Conservation (phyloP, 805 yeast genomes). For the Kodamaea nitidulidarum region DNA sequence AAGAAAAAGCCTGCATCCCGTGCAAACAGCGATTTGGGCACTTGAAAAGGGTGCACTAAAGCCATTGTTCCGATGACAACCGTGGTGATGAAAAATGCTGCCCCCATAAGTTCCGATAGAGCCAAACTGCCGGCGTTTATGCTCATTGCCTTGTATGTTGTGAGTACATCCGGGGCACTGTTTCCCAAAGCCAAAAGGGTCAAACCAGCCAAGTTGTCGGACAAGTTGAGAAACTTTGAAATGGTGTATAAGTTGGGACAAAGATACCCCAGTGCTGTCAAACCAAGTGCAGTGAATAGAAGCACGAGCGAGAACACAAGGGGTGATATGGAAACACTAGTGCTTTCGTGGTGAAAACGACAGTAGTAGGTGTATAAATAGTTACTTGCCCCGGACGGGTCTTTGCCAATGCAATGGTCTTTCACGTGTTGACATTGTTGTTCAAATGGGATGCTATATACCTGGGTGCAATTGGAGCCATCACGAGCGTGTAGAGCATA, state of each 20-base stretch:
- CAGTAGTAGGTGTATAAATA: constrained; percentile 37
- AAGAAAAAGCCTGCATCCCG: constrained; percentile 61
- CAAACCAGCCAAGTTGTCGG: constrained; percentile 79
- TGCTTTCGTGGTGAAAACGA: constrained; percentile 5
- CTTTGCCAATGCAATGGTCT: constrained; percentile 28
- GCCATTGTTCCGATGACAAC: constrained; percentile 81
- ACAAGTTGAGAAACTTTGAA: constrained; percentile 56
- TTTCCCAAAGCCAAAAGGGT: constrained; percentile 89
- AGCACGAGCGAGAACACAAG: constrained; percentile 26
- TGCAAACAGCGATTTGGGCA: constrained; percentile 48
- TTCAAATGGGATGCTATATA: constrained; percentile 5
- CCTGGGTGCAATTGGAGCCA: constrained; percentile 5
- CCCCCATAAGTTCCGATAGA: constrained; percentile 86
- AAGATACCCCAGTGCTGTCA: constrained; percentile 76
- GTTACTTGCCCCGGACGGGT: constrained; percentile 32
- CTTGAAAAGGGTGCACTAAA: constrained; percentile 57
- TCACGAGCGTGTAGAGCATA: neutral
- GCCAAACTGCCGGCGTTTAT: constrained; percentile 74
- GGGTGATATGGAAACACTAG: constrained; percentile 14
- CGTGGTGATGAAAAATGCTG: constrained; percentile 76
- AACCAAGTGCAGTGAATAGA: constrained; percentile 62
- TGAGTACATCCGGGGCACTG: constrained; percentile 85
- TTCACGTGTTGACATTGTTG: constrained; percentile 33
- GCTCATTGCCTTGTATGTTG: constrained; percentile 79
- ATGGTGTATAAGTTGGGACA: constrained; percentile 74